Evolutionary conservation across 768 basidiomycete genomes (phyloP), one percentile per base, ranked within the genome.

Genomic region (Imleria badia): DNA sequence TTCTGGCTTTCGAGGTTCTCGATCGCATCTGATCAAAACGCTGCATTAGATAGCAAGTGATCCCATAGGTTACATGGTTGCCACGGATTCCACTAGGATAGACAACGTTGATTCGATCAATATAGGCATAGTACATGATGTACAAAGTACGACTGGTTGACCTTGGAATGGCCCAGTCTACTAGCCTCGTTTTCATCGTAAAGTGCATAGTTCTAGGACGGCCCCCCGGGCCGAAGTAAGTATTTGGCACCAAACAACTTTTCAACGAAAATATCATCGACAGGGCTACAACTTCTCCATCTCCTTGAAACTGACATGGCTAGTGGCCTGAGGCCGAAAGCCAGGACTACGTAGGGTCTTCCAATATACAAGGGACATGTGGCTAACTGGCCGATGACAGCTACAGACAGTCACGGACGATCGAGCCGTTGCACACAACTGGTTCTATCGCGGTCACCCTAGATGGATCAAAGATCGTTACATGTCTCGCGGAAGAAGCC

Each of bases 401-500:
- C 30, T 94, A 89, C 73, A 88, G 87, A 72, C 91, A 89, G 70
- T 76, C 72, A 19, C 80, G 86, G 49, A 77, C 81, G 13, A 85
- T 94, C 49, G 81, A 79, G 35, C 93, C 95, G 4, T 73, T 96
- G 41, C 91, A 97, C 67, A 98, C 96, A 2, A 83, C 83, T 38
- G 97, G 97, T 30, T 89, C 93, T 15, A 84, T 94, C 26, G 83
- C 89, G 12, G 76, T 91, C 45, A 86, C 91, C 5, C 70, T 75
- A 43, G 91, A 98, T 75, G 94, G 91, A 45, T 76, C 74, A 50
- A 85, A 79, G 72, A 78, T 98, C 31, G 80, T 94, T 48, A 94
- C 93, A 35, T 94, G 94, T 59, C 83, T 98, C 13, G 87, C 82
- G 41, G 94, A 95, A 64, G 86, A 94, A 56, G 86, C 90, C 7